Conservation (phyloP, 2,329 filamentous ascomycete species). For the Diaporthe citrichinensis region DNA sequence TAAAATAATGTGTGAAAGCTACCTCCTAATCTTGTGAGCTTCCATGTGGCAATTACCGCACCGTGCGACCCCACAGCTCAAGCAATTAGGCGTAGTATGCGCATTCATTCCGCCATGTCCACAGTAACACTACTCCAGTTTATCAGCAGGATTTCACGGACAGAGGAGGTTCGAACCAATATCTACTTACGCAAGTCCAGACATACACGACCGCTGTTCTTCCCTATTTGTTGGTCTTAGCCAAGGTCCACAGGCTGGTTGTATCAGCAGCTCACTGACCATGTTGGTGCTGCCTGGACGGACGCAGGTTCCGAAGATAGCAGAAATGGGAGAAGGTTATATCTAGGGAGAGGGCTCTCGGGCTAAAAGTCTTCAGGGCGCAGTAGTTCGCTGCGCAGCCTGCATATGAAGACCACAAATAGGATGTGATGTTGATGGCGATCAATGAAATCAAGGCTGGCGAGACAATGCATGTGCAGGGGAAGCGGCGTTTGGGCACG, state of each 20-base stretch:
- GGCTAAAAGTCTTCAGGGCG: background rate
- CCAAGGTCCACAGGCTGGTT: background rate
- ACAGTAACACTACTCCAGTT: background rate
- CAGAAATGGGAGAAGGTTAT: background rate
- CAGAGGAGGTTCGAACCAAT: background rate
- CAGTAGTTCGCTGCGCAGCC: background rate
- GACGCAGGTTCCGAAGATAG: background rate
- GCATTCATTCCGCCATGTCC: background rate
- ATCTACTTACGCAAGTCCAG: background rate
- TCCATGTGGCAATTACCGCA: background rate
- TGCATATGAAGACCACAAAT: background rate
- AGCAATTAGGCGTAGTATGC: background rate
- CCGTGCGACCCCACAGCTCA: background rate
- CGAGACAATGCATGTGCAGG: slow-evolving; percentile 14
- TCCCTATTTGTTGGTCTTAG: background rate
- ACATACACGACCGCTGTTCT: background rate
- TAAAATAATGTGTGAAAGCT: background rate
- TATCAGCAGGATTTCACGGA: background rate
- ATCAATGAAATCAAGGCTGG: background rate
- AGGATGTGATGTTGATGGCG: background rate
- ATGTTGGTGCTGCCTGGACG: background rate
- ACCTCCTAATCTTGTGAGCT: background rate
- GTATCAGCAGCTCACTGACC: background rate
- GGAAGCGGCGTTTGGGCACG: background rate
- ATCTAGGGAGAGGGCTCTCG: background rate